Percentiles rank a stretch among this genome's conserved stretches.
Conservation (phyloP, 495 filamentous ascomycete species). For the Xylaria curta region DNA sequence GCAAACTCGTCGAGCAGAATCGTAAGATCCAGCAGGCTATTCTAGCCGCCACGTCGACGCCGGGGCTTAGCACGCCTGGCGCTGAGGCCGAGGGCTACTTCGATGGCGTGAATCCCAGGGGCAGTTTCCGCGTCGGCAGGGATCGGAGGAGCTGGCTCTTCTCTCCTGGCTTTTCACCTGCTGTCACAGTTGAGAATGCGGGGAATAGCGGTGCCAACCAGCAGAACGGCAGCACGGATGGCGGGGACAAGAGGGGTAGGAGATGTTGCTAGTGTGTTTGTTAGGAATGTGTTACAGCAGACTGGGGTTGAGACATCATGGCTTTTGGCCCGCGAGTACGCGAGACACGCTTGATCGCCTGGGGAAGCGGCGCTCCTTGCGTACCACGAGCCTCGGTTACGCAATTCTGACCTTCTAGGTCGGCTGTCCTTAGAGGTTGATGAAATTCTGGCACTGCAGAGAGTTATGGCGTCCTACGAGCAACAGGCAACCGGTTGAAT, state of each 20-base stretch:
- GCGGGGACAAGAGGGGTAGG: slow-evolving; percentile 40
- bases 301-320: background rate
- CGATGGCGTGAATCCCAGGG: slow-evolving; percentile 52
- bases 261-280: slow-evolving; percentile 54
- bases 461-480: background rate
- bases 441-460: background rate
- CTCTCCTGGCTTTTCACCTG: slow-evolving; percentile 58
- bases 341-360: background rate
- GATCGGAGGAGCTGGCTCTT: slow-evolving; percentile 69
- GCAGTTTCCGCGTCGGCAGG: slow-evolving; percentile 67
- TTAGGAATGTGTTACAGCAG: slow-evolving; percentile 2
- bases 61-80: slow-evolving; percentile 39
- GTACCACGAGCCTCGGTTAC: background rate
- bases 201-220: slow-evolving; percentile 41
- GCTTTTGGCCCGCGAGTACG: background rate
- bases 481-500: background rate
- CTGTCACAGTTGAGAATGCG: slow-evolving; percentile 50
- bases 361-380: background rate
- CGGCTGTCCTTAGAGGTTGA: background rate
- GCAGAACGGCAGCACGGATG: slow-evolving; percentile 38
- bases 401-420: background rate
- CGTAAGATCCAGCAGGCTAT: slow-evolving; percentile 68
- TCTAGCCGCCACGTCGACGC: slow-evolving; percentile 49
- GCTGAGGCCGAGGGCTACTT: slow-evolving; percentile 50
- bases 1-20: slow-evolving; percentile 93